A percentile compares a stretch with the other conserved stretches of the same genome.
phyloP scores from a whole-genome alignment of 177 flowering plant species.

The Vitis hybrid region DNA sequence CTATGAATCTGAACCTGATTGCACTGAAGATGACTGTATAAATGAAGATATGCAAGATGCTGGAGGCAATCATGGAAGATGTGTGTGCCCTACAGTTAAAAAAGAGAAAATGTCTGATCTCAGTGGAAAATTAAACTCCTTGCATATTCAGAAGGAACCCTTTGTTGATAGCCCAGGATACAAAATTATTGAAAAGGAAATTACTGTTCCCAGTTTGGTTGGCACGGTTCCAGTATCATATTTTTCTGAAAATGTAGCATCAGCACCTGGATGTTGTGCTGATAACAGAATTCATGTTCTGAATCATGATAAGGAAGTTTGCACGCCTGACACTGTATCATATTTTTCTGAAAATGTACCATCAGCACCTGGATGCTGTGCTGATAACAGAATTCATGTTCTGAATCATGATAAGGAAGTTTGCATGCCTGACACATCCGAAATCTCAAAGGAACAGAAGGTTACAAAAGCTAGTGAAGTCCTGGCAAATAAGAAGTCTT shows the following conservation, averaged over 20 bases:
- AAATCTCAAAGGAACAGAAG: constrained; percentile 20
- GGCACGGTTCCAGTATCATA: constrained; percentile 12
- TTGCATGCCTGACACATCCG: constrained; percentile 22
- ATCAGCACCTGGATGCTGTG: constrained; percentile 31
- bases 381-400: constrained; percentile 5
- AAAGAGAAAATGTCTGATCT: constrained; percentile 4
- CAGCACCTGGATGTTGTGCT: constrained; percentile 30
- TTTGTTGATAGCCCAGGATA: constrained; percentile 1
- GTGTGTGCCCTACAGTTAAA: constrained; percentile 10
- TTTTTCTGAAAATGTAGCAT: constrained; percentile 18
- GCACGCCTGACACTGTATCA: constrained; percentile 16
- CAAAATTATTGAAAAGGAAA: constrained; percentile 11
- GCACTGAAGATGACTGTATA: constrained; percentile 8
- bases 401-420: constrained; percentile 12
- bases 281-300: constrained; percentile 5
- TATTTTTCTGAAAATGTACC: too few relatives aligned
- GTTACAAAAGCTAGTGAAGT: constrained; percentile 19
- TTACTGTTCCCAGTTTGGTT: constrained; percentile 15
- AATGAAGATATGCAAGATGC: constrained; percentile 12
- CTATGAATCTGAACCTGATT: constrained; percentile 15
- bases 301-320: constrained; percentile 15
- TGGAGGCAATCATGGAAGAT: constrained; percentile 12
- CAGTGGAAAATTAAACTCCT: constrained; percentile 9
- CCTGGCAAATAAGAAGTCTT: constrained; percentile 37
- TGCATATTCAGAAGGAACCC: constrained; percentile 13